A percentile compares a stretch with the other conserved stretches of the same genome.
phyloP scores from a whole-genome alignment of 768 basidiomycete species.

The Panus rudis region DNA sequence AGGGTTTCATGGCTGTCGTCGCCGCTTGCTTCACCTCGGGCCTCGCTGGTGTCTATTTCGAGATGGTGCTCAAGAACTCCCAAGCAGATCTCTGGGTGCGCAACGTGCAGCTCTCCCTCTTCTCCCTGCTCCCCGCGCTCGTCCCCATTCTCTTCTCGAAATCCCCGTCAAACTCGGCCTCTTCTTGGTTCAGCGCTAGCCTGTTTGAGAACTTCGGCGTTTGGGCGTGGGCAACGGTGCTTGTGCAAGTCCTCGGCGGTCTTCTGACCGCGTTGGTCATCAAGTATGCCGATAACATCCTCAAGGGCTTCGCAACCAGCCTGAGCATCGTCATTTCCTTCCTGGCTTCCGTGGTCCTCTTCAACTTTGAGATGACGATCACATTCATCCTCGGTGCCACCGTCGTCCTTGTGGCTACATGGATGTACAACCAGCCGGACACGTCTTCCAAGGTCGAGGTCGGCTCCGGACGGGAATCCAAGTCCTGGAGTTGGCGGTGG shows the following conservation, averaged over 20 bases:
- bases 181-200: conserved; percentile 29
- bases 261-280: conserved; percentile 90
- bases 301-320: conserved; percentile 94
- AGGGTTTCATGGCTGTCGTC: conserved; percentile 84
- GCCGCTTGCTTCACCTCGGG: conserved; percentile 94
- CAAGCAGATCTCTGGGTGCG: conserved; percentile 91
- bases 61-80: conserved; percentile 92
- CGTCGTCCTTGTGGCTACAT: conserved; percentile 83
- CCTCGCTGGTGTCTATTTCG: conserved; percentile 95
- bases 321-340: conserved; percentile 93
- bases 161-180: conserved; percentile 31
- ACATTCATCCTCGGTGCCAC: conserved; percentile 81
- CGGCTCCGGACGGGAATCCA: neutral
- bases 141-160: conserved; percentile 59
- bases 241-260: conserved; percentile 86
- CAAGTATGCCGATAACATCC: conserved; percentile 87
- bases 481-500: conserved; percentile 20
- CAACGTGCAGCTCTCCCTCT: conserved; percentile 92
- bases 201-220: conserved; percentile 82
- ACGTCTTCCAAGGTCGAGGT: conserved; percentile 16
- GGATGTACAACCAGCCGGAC: conserved; percentile 80
- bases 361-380: conserved; percentile 81
- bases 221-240: conserved; percentile 90
- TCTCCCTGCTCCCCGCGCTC: conserved; percentile 86
- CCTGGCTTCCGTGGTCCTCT: conserved; percentile 83